Evolutionary conservation across 2,329 filamentous ascomycete species (phyloP).

Genomic region (Shiraia sp.): DNA sequence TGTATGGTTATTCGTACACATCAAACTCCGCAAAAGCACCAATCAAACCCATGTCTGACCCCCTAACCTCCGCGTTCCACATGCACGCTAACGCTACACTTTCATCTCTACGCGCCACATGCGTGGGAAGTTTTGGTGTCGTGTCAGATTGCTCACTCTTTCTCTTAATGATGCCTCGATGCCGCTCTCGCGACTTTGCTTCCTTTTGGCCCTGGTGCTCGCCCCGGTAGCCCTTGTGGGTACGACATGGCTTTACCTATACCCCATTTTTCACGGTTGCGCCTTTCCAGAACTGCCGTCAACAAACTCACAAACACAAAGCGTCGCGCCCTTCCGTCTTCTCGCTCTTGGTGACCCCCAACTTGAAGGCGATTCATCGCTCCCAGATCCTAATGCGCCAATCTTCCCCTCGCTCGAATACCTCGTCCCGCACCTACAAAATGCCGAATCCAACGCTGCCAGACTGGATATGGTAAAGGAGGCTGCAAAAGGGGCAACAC

Average conservation of each 20-base stretch:
- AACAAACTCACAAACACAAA: conserved; percentile 1
- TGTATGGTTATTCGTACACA: background rate
- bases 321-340: conserved; percentile 77
- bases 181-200: conserved; percentile 54
- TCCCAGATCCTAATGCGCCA: conserved; percentile 55
- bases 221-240: conserved; percentile 70
- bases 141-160: conserved; percentile 6
- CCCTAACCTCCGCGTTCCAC: conserved; percentile 5
- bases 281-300: conserved; percentile 65
- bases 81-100: conserved; percentile 4
- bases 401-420: conserved; percentile 49
- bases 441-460: conserved; percentile 17
- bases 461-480: conserved; percentile 9
- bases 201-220: conserved; percentile 53
- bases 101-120: conserved; percentile 9
- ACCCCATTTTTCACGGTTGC: conserved; percentile 78
- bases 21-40: conserved; percentile 6
- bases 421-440: conserved; percentile 23
- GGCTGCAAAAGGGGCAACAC: conserved; percentile 23
- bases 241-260: conserved; percentile 83
- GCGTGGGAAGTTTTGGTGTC: conserved; percentile 3
- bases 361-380: conserved; percentile 86
- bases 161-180: conserved; percentile 49
- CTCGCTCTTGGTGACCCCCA: conserved; percentile 90
- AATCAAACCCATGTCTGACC: conserved; percentile 1